Percentiles rank a stretch among this genome's conserved stretches.
These are phyloP conservation scores for Solanum phureja DNA, from an alignment of 257 asterid genomes.

Conservation along the genomic window DNA sequence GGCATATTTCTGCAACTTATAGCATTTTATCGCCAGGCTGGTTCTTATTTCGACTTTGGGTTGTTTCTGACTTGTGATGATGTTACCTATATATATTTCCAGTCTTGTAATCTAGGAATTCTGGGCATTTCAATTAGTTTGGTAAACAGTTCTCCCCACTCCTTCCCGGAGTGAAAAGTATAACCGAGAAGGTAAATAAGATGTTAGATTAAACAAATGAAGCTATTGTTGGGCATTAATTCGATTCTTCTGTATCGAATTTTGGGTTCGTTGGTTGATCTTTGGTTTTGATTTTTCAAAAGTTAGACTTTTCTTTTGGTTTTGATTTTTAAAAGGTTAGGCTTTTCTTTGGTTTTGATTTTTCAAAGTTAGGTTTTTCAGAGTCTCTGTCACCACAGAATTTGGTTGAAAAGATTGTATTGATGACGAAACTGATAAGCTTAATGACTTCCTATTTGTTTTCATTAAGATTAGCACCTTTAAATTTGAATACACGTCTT, in stretches of 20 bases:
- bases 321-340: neutral
- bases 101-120: neutral
- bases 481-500: too few species aligned
- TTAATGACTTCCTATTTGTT: constrained; percentile 24
- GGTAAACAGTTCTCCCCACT: neutral
- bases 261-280: neutral
- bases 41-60: neutral
- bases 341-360: neutral
- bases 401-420: neutral
- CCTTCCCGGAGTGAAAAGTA: neutral
- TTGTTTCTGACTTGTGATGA: neutral
- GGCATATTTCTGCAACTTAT: neutral
- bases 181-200: neutral
- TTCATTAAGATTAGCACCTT: too few species aligned
- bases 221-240: neutral
- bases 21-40: neutral
- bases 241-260: neutral
- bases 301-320: neutral
- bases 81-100: neutral
- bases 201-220: neutral
- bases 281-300: neutral
- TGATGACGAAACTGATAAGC: constrained; percentile 20
- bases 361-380: neutral
- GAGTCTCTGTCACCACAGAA: neutral
- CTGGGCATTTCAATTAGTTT: neutral